Evolutionary conservation across 2,329 filamentous ascomycete species (phyloP).

Genomic region (Fusarium sp.): DNA sequence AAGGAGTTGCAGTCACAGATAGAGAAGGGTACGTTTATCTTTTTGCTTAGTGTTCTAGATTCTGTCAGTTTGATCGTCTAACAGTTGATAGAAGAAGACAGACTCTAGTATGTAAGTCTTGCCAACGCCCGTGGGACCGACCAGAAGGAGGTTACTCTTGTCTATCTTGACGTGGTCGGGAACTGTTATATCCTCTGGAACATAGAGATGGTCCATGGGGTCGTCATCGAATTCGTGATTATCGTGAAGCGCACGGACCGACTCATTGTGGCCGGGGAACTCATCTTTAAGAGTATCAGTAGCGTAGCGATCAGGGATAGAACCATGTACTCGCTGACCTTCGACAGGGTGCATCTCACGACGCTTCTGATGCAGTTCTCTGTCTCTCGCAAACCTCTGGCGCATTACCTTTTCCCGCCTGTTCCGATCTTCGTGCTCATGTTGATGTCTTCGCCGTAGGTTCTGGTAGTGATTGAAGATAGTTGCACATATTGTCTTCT

Average conservation of each 20-base stretch:
- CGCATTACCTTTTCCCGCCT: constrained; percentile 72
- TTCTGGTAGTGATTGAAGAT: constrained; percentile 98
- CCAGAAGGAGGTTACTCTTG: constrained; percentile 91
- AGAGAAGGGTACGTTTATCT: constrained; percentile 93
- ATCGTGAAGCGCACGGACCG: constrained; percentile 54
- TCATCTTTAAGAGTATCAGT: constrained; percentile 60
- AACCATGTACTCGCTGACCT: constrained; percentile 63
- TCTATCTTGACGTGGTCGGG: constrained; percentile 76
- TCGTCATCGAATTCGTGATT: constrained; percentile 44
- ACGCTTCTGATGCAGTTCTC: constrained; percentile 62
- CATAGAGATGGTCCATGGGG: constrained; percentile 56
- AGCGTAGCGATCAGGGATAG: constrained; percentile 45
- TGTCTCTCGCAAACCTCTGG: constrained; percentile 76
- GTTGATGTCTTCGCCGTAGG: constrained; percentile 78
- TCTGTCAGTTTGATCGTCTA: constrained; percentile 2
- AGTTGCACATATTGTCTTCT: constrained; percentile 91
- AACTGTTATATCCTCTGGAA: constrained; percentile 56
- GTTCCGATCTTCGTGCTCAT: constrained; percentile 73
- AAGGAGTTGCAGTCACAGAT: constrained; percentile 97
- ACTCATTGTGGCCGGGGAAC: constrained; percentile 62
- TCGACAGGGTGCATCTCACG: constrained; percentile 78
- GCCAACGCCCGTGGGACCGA: constrained; percentile 93
- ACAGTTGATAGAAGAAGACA: constrained; percentile 32
- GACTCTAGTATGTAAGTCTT: constrained; percentile 92
- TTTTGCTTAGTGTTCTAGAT: constrained; percentile 85